A percentile compares a stretch with the other conserved stretches of the same genome.
Evolutionary conservation across 495 filamentous ascomycete species (phyloP).

Genomic region (Lasiosphaeria ovina): DNA sequence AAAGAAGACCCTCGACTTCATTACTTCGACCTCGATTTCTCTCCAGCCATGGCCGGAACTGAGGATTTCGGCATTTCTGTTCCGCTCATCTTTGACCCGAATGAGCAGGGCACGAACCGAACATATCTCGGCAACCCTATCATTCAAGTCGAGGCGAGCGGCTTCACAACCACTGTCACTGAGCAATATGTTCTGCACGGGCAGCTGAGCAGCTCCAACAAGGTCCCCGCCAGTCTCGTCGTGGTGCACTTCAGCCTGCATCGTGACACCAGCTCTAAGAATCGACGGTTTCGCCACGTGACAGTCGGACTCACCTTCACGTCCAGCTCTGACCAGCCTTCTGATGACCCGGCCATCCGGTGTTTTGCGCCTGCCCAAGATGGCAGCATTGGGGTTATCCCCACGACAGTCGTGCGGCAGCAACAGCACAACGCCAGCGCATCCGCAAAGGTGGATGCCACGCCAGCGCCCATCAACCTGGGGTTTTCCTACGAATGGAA

Average conservation of each 20-base stretch:
- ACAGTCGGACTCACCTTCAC: slow-evolving; percentile 5
- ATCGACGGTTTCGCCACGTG: slow-evolving; percentile 5
- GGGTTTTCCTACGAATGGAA: slow-evolving; percentile 3
- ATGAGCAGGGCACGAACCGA: slow-evolving; percentile 6
- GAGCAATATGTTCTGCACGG: slow-evolving; percentile 10
- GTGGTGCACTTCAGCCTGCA: slow-evolving; percentile 10
- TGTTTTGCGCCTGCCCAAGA: slow-evolving; percentile 10
- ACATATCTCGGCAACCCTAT: slow-evolving; percentile 8
- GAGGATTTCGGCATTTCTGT: slow-evolving; percentile 3
- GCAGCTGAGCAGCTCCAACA: background rate
- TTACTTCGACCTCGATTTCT: background rate
- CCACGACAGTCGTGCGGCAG: slow-evolving; percentile 1
- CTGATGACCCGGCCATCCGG: slow-evolving; percentile 9
- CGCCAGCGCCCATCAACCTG: background rate
- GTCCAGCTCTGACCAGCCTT: background rate
- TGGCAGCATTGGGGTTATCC: slow-evolving; percentile 6
- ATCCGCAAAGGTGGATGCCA: slow-evolving; percentile 3
- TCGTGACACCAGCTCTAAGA: background rate
- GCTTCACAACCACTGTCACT: slow-evolving; percentile 6
- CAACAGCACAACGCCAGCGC: background rate
- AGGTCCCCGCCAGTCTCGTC: slow-evolving; percentile 5
- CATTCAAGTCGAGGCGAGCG: slow-evolving; percentile 4
- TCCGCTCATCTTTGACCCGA: slow-evolving; percentile 1
- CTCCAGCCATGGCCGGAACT: background rate
- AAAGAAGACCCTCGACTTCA: no score